A percentile compares a stretch with the other conserved stretches of the same genome.
Evolutionary conservation across 2,329 filamentous ascomycete genomes (phyloP).

Genomic region (Cryphonectria parasitica): DNA sequence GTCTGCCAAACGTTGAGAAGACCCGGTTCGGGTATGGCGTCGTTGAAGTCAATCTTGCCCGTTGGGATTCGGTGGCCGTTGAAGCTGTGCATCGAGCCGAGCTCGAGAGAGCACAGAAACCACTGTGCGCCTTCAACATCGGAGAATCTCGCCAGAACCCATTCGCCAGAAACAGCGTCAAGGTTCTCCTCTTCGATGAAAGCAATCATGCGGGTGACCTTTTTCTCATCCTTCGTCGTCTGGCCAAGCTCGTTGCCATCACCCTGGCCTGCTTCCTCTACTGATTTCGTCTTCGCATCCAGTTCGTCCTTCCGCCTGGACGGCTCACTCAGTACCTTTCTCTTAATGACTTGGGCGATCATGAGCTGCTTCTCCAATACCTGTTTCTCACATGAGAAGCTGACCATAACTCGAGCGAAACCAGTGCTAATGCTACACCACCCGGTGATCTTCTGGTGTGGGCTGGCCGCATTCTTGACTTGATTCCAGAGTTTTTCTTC

Average conservation of each 20-base stretch:
- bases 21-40: neutral
- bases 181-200: neutral
- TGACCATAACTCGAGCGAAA: slow-evolving; percentile 2
- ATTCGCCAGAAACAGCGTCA: slow-evolving; percentile 1
- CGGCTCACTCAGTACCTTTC: neutral
- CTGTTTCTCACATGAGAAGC: slow-evolving; percentile 2
- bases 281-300: neutral
- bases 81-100: neutral
- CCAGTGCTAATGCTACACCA: slow-evolving; percentile 1
- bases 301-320: neutral
- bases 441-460: neutral
- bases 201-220: neutral
- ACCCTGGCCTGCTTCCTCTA: neutral
- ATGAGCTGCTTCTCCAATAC: neutral
- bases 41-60: slow-evolving; percentile 2
- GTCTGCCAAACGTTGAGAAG: slow-evolving; percentile 1
- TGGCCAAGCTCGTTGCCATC: neutral
- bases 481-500: neutral
- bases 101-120: neutral
- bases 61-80: neutral
- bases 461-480: neutral
- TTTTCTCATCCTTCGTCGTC: neutral
- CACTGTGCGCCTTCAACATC: neutral
- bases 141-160: neutral
- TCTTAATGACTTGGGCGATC: neutral